These are phyloP conservation scores for Globisporangium alternatum DNA, from an alignment of 352 stramenopile genomes.

Conservation along the genomic window DNA sequence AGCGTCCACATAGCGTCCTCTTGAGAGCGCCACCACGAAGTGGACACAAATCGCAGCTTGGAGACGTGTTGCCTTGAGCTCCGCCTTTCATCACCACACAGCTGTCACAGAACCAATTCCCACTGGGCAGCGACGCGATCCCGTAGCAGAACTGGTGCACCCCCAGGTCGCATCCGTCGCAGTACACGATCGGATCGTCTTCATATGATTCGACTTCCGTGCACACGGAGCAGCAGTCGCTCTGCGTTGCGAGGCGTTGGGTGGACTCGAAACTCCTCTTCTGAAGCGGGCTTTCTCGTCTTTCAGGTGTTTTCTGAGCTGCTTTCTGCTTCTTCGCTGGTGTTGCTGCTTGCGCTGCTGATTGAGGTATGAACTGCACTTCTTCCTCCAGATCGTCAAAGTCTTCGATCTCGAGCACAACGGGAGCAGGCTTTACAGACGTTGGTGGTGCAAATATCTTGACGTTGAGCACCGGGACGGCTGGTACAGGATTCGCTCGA, in stretches of 20 bases:
- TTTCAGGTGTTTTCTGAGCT: not conserved
- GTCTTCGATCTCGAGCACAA: conserved; percentile 15
- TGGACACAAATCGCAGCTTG: conserved; percentile 62
- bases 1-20: conserved; percentile 55
- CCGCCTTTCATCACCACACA: conserved; percentile 24
- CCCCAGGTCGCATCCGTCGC: conserved; percentile 81
- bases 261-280: not conserved
- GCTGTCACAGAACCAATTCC: conserved; percentile 84
- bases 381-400: conserved; percentile 12
- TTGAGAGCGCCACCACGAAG: conserved; percentile 62
- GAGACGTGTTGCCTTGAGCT: not conserved
- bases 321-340: conserved; percentile 1
- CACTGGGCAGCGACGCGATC: conserved; percentile 54
- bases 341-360: not conserved
- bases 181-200: conserved; percentile 90
- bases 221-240: conserved; percentile 69
- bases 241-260: conserved; percentile 9
- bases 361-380: not conserved
- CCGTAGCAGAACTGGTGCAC: conserved; percentile 92
- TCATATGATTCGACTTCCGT: conserved; percentile 77
- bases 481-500: not conserved
- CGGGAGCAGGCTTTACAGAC: not conserved
- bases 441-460: not conserved
- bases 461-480: not conserved
- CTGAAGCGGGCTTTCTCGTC: conserved; percentile 1